A percentile compares a stretch with the other conserved stretches of the same genome.
Evolutionary conservation across 2,329 filamentous ascomycete genomes (phyloP).

Genomic region (Aspergillus cejpii): DNA sequence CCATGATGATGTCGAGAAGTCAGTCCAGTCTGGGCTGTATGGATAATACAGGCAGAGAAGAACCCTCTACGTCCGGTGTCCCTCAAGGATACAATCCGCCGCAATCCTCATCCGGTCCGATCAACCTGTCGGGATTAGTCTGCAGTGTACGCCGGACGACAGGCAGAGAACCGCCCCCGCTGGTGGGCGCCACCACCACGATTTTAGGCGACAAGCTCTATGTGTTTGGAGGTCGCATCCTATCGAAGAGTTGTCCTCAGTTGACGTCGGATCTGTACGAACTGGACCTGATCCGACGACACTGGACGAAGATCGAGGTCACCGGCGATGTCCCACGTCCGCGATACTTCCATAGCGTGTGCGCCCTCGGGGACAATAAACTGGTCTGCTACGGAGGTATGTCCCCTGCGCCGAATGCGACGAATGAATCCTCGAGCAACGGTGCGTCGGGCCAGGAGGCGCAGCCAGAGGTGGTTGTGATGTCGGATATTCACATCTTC

Average conservation of each 20-base stretch:
- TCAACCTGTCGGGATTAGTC: slow-evolving; percentile 59
- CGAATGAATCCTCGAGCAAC: slow-evolving; percentile 38
- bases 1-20: slow-evolving; percentile 35
- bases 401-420: slow-evolving; percentile 63
- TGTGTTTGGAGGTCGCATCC: slow-evolving; percentile 84
- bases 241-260: slow-evolving; percentile 76
- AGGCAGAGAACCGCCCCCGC: slow-evolving; percentile 78
- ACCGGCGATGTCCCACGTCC: slow-evolving; percentile 80
- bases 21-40: slow-evolving; percentile 36
- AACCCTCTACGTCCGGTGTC: slow-evolving; percentile 23
- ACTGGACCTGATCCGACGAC: slow-evolving; percentile 78
- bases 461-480: slow-evolving; percentile 84
- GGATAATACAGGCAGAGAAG: slow-evolving; percentile 30
- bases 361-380: slow-evolving; percentile 86
- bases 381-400: slow-evolving; percentile 97
- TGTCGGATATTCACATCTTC: slow-evolving; percentile 97
- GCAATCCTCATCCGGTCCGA: slow-evolving; percentile 39
- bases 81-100: slow-evolving; percentile 28
- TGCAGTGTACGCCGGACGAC: slow-evolving; percentile 75
- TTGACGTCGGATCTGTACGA: slow-evolving; percentile 90
- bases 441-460: slow-evolving; percentile 48
- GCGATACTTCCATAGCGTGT: slow-evolving; percentile 95
- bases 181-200: slow-evolving; percentile 92
- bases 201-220: slow-evolving; percentile 93
- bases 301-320: slow-evolving; percentile 87